Conservation (phyloP, 352 stramenopile genomes). For the Phytopythium sindhum region DNA sequence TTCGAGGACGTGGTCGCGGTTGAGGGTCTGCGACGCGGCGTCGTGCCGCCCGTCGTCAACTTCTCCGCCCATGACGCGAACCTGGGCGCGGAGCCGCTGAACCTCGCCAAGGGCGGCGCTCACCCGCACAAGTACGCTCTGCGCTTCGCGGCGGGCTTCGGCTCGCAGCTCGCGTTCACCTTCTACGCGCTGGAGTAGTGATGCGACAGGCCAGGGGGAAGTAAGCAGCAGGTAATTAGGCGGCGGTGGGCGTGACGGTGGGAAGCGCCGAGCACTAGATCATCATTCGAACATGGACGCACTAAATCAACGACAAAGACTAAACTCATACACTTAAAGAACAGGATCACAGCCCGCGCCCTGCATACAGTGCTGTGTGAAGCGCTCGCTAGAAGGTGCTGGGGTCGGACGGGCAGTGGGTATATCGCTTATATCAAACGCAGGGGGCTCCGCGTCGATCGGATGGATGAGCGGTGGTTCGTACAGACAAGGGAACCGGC, state of each 20-base stretch:
- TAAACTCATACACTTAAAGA: neutral
- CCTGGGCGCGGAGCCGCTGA: conserved; percentile 42
- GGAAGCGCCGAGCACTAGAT: neutral
- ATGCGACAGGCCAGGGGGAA: neutral
- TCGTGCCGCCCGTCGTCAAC: conserved; percentile 91
- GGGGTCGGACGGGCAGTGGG: neutral
- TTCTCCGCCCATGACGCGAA: conserved; percentile 85
- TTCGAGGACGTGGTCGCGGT: conserved; percentile 96
- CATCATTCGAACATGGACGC: neutral
- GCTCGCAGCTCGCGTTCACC: conserved; percentile 95
- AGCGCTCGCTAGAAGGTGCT: neutral
- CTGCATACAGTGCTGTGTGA: neutral
- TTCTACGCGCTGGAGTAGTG: conserved; percentile 83
- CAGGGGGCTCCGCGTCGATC: neutral
- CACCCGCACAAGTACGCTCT: conserved; percentile 92
- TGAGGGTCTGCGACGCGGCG: conserved; percentile 83
- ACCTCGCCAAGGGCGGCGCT: conserved; percentile 46
- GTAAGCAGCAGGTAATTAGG: neutral
- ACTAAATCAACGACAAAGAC: neutral
- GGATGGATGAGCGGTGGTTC: neutral
- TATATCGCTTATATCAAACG: conserved; percentile 7
- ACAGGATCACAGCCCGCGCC: neutral
- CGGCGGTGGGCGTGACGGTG: neutral
- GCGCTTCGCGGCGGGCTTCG: conserved; percentile 95
- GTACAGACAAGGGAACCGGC: no score